phyloP scores from a whole-genome alignment of 768 basidiomycete species.

The Lactarius psammicola region DNA sequence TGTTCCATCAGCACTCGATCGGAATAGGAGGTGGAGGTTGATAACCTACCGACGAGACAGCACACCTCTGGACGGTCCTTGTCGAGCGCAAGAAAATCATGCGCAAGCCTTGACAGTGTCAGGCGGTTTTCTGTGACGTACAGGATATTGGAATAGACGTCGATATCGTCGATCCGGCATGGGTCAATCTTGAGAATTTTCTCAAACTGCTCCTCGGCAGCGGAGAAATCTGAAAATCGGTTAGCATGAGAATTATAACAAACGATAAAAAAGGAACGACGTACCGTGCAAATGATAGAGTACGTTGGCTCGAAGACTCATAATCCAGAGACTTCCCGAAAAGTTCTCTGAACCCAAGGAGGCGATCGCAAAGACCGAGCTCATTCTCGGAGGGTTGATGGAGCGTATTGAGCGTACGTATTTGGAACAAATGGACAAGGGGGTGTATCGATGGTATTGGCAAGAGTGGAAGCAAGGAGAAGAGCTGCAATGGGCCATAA shows the following conservation, averaged over 20 bases:
- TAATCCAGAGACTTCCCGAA: constrained; percentile 79
- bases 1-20: constrained; percentile 1
- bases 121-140: constrained; percentile 90
- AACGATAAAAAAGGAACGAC: constrained; percentile 31
- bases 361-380: constrained; percentile 72
- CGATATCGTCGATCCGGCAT: constrained; percentile 89
- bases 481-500: constrained; percentile 37
- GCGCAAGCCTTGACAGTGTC: constrained; percentile 88
- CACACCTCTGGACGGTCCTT: constrained; percentile 96
- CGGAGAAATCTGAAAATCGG: constrained; percentile 72
- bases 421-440: constrained; percentile 71
- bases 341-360: constrained; percentile 72
- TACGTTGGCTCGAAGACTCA: constrained; percentile 81
- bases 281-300: constrained; percentile 88
- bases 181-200: constrained; percentile 79
- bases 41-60: constrained; percentile 80
- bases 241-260: constrained; percentile 14
- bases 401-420: constrained; percentile 86
- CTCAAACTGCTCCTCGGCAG: constrained; percentile 84
- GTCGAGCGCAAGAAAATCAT: constrained; percentile 85
- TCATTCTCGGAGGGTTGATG: constrained; percentile 88
- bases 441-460: constrained; percentile 53
- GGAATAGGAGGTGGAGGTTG: background rate
- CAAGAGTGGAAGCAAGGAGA: constrained; percentile 44
- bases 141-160: constrained; percentile 94